A percentile compares a stretch with the other conserved stretches of the same genome.
Conservation (phyloP, 306 rosid genomes). For the Pueraria montana region DNA sequence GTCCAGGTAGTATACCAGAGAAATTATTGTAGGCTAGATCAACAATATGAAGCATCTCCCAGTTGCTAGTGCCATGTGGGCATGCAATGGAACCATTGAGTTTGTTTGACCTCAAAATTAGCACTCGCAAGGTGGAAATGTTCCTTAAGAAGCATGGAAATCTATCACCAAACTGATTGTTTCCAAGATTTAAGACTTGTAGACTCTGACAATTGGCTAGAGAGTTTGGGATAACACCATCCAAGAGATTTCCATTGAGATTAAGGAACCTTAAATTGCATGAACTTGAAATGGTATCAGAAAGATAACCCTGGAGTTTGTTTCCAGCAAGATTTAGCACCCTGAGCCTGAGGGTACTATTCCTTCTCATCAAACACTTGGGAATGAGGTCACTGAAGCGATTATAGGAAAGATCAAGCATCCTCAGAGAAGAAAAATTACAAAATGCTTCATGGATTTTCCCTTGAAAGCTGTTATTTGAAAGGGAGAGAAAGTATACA, state of each 20-base stretch:
- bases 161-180: constrained; percentile 15
- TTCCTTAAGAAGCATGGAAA: constrained; percentile 49
- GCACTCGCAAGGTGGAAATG: constrained; percentile 22
- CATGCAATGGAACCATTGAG: constrained; percentile 24
- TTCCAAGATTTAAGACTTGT: constrained; percentile 43
- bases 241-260: constrained; percentile 43
- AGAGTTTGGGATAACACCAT: constrained; percentile 49
- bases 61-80: constrained; percentile 33
- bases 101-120: constrained; percentile 39
- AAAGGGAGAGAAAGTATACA: not conserved
- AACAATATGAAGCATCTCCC: constrained; percentile 47
- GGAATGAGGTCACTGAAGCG: constrained; percentile 43
- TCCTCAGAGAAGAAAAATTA: not conserved
- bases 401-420: constrained; percentile 58
- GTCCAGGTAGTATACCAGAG: constrained; percentile 39
- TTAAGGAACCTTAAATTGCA: constrained; percentile 46
- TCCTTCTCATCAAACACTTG: constrained; percentile 26
- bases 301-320: constrained; percentile 35
- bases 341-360: not conserved
- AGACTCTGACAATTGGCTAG: constrained; percentile 40
- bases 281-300: not conserved
- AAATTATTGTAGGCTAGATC: constrained; percentile 53
- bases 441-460: constrained; percentile 44
- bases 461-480: constrained; percentile 33
- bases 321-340: constrained; percentile 44